These are phyloP conservation scores for Cutaneotrichosporon cyanovorans DNA, from an alignment of 1,284 basidiomycete genomes.

Conservation along the genomic window DNA sequence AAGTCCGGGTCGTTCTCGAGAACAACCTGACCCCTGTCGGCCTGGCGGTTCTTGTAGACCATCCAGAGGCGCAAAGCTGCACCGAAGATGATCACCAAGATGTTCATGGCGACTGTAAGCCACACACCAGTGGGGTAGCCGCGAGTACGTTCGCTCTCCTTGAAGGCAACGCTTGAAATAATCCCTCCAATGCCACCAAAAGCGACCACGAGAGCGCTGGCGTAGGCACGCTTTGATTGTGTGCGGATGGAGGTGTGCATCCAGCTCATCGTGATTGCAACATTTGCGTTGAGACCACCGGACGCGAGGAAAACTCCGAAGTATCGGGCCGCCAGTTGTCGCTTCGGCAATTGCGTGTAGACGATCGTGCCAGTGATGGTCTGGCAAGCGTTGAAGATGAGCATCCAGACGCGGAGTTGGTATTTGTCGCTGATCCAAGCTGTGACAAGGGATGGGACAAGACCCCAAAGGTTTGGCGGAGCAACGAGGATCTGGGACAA, in stretches of 20 bases:
- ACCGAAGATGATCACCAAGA: constrained; percentile 1
- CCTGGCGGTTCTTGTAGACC: constrained; percentile 10
- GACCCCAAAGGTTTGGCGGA: constrained; percentile 42
- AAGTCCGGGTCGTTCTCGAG: constrained; percentile 7
- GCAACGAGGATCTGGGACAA: constrained; percentile 38
- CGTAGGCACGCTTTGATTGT: constrained; percentile 41
- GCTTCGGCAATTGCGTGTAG: constrained; percentile 9
- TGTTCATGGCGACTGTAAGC: constrained; percentile 11
- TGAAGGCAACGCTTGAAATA: constrained; percentile 14
- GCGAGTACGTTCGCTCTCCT: constrained; percentile 8
- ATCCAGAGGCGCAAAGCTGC: constrained; percentile 4
- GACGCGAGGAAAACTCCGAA: constrained; percentile 24
- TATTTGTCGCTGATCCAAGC: constrained; percentile 43
- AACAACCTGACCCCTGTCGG: constrained; percentile 5
- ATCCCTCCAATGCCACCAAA: constrained; percentile 20
- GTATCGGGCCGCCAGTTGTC: constrained; percentile 9
- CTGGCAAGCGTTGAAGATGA: constrained; percentile 9
- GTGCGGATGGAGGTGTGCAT: constrained; percentile 45
- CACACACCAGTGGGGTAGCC: constrained; percentile 16
- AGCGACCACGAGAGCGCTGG: constrained; percentile 13
- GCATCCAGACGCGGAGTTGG: neutral
- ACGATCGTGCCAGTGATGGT: constrained; percentile 10
- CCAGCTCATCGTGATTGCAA: constrained; percentile 37
- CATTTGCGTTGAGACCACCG: constrained; percentile 34
- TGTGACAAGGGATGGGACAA: constrained; percentile 37